Evolutionary conservation across 2,329 filamentous ascomycete genomes (phyloP).

Genomic region (Cladorrhinum sp.): DNA sequence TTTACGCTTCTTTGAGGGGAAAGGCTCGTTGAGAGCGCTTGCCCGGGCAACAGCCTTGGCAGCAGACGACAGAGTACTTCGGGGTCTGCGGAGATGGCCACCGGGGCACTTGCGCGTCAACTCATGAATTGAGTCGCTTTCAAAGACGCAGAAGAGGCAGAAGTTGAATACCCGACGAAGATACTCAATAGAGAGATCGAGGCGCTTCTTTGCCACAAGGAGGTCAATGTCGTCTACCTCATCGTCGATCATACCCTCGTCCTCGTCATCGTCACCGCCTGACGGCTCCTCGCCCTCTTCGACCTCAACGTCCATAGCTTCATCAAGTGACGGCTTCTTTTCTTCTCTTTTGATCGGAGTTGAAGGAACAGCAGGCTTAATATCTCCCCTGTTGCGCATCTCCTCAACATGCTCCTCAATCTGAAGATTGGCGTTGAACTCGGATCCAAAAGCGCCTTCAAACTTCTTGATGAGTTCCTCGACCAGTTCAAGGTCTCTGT

Average conservation of each 20-base stretch:
- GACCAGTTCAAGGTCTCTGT: conserved; percentile 82
- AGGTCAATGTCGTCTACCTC: conserved; percentile 89
- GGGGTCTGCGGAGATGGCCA: conserved; percentile 89
- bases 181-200: conserved; percentile 95
- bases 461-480: conserved; percentile 79
- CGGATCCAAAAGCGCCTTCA: conserved; percentile 76
- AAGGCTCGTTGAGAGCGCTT: conserved; percentile 76
- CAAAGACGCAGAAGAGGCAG: conserved; percentile 99
- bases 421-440: conserved; percentile 72
- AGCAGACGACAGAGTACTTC: conserved; percentile 76
- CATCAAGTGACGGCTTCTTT: conserved; percentile 58
- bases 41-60: conserved; percentile 83
- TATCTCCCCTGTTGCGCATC: conserved; percentile 68
- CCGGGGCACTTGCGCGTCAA: conserved; percentile 93
- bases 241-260: conserved; percentile 74
- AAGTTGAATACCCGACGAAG: conserved; percentile 96
- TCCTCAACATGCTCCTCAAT: conserved; percentile 86
- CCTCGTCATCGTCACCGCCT: conserved; percentile 76
- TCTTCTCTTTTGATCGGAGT: conserved; percentile 57
- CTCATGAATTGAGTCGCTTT: conserved; percentile 96
- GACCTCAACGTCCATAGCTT: conserved; percentile 65
- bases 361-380: conserved; percentile 63
- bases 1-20: conserved; percentile 77
- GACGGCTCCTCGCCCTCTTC: conserved; percentile 66
- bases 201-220: conserved; percentile 89